phyloP scores from a whole-genome alignment of 2,329 filamentous ascomycete species.

The Calonectria multiphialidica region DNA sequence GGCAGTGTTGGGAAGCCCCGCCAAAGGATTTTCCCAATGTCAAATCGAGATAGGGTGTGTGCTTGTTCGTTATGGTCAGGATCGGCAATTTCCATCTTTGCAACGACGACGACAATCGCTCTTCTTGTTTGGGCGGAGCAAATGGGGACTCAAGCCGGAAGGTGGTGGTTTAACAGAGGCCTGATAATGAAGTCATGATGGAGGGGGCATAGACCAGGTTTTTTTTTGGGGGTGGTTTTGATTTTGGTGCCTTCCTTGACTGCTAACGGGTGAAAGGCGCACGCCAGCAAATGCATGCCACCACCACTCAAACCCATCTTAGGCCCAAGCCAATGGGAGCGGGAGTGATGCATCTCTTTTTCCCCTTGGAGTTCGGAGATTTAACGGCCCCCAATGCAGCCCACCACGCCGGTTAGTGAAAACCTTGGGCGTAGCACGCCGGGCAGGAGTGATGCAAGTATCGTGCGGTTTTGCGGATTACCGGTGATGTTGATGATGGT shows the following conservation, averaged over 20 bases:
- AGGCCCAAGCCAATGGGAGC: neutral
- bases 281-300: neutral
- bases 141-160: neutral
- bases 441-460: neutral
- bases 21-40: neutral
- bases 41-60: neutral
- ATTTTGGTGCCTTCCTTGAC: neutral
- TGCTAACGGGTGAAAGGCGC: neutral
- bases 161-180: neutral
- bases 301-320: neutral
- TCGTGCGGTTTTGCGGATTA: neutral
- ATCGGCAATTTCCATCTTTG: constrained; percentile 1
- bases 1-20: neutral
- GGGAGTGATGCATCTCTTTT: neutral
- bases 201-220: neutral
- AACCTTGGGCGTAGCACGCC: constrained; percentile 1
- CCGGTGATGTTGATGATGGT: constrained; percentile 1
- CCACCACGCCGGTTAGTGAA: neutral
- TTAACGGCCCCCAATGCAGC: constrained; percentile 1
- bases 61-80: neutral
- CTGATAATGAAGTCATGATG: neutral
- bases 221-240: too few species aligned
- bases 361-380: constrained; percentile 3
- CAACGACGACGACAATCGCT: neutral
- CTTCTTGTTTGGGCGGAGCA: neutral